Base-by-base conservation (phyloP, 2,329 filamentous ascomycete genomes). In the Fusarium duplospermum region DNA sequence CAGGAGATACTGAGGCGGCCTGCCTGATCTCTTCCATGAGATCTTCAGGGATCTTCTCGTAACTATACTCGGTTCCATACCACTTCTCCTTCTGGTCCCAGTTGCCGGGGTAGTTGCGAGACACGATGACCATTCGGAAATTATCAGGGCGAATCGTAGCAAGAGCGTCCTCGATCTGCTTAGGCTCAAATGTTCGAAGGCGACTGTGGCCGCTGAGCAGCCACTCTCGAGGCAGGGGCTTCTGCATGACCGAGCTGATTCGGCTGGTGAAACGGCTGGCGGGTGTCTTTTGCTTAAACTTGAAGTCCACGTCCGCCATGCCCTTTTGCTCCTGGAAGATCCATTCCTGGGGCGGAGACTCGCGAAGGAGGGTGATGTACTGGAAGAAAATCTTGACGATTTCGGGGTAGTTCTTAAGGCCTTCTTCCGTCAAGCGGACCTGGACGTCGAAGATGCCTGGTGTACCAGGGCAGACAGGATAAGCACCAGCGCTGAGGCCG, bases 11-110 rank as follows among this genome's bases (percentile, higher is more conserved):
- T 2, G 89, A 83, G 33, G 90, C 87, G 2, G 94, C 94, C 69
- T 88, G 84, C 63, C 89, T 87, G 70, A 98, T 87, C 60, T 94
- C 91, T 13, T 87, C 84, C 81, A 97, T 86, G 76, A 98, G 92
- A 20, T 95, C 91, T 16, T 88, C 81, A 0, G 95, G 92, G 38
- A 99, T 93, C 79, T 91, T 93, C 80, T 97, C 93, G 35, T 92
- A 89, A 72, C 91, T 93, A 84, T 98, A 97, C 79, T 98, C 95
- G 0, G 96, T 99, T 10, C 96, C 96, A 78, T 99, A 99, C 96
- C 96, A 99, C 81, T 95, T 94, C 85, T 99, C 96, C 80, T 93
- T 97, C 81, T 92, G 85, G 74, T 97, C 89, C 94, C 94, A 98
- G 61, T 90, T 89, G 0, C 94, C 95, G 0, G 95, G 95, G 75